Evolutionary conservation across 2,329 filamentous ascomycete genomes (phyloP), one percentile per base, ranked within the genome.

Genomic region (Xylariaceae sp.): DNA sequence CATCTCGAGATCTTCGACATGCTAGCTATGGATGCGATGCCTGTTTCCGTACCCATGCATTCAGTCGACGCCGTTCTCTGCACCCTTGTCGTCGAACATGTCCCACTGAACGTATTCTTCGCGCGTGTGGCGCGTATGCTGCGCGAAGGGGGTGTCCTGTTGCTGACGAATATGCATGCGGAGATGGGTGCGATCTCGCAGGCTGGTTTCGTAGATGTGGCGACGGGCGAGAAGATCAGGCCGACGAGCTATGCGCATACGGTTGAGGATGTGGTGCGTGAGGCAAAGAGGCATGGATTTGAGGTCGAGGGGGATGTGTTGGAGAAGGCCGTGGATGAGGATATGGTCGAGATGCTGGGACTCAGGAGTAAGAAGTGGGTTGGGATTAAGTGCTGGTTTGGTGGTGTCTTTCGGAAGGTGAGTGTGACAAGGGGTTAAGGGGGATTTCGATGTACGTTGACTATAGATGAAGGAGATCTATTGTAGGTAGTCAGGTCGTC

Each of bases 81-180:
- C 1, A 88, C 86, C 0, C 76, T 88, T 0, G 85, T 88, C 7
- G 71, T 88, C 8, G 86, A 88, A 68, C 86, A 88, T 70, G 73
- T 88, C 2, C 80, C 84, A 0, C 67, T 85, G 0, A 4, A 64
- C 0, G 63, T 71, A 0, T 82, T 78, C 67, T 88, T 88, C 70
- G 55, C 64, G 2, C 77, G 78, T 0, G 75, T 79, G 0, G 66
- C 74, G 1, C 64, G 66, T 9, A 71, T 82, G 0, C 69, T 88
- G 13, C 72, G 76, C 4, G 72, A 74, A 0, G 77, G 77, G 0
- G 84, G 80, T 0, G 71, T 78, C 52, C 72, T 86, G 4, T 73
- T 88, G 8, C 66, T 88, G n/a, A 88, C 84, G 0, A 88, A 88
- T 66, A 88, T 88, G 86, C 86, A 88, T 68, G 72, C 77, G 1